These are phyloP conservation scores for Vaccinium macrocarpon DNA, from an alignment of 148 eudicot genomes.

Conservation along the genomic window DNA sequence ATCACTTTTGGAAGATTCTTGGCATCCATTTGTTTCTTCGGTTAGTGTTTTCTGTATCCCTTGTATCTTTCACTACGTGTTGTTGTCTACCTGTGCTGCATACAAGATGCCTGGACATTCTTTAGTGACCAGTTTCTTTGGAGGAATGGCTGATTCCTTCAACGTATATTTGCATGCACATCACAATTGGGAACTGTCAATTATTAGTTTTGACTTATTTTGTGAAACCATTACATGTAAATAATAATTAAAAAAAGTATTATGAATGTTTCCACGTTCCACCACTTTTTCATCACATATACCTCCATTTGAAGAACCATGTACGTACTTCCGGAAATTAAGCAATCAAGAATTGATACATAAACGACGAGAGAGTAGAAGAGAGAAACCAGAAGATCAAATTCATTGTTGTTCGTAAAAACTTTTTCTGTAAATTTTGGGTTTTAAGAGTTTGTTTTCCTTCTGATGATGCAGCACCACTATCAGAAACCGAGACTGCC, in stretches of 20 bases:
- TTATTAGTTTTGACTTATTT: not conserved
- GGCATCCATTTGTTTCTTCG: not conserved
- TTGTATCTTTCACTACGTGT: slow-evolving; percentile 1
- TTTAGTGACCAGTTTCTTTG: not conserved
- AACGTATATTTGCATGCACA: not conserved
- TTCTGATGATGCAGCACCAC: slow-evolving; percentile 78
- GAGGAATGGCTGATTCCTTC: not conserved
- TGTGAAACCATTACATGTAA: not conserved
- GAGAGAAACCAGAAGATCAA: not conserved
- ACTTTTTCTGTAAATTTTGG: not conserved
- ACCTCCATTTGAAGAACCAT: not conserved
- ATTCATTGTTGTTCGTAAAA: not conserved
- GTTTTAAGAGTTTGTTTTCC: not conserved
- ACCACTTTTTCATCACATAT: not conserved
- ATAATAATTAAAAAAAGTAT: not conserved
- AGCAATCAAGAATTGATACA: not conserved
- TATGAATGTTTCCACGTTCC: not conserved
- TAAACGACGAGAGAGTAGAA: not conserved
- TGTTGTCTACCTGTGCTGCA: slow-evolving; percentile 4
- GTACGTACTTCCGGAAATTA: not conserved
- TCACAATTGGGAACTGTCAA: not conserved
- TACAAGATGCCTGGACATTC: not conserved
- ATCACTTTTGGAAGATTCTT: slow-evolving; percentile 62
- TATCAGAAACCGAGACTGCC: slow-evolving; percentile 89
- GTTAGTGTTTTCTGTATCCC: not conserved